These are phyloP conservation scores for Aspergillus uvarum DNA, from an alignment of 2,329 filamentous ascomycete species.

Conservation along the genomic window DNA sequence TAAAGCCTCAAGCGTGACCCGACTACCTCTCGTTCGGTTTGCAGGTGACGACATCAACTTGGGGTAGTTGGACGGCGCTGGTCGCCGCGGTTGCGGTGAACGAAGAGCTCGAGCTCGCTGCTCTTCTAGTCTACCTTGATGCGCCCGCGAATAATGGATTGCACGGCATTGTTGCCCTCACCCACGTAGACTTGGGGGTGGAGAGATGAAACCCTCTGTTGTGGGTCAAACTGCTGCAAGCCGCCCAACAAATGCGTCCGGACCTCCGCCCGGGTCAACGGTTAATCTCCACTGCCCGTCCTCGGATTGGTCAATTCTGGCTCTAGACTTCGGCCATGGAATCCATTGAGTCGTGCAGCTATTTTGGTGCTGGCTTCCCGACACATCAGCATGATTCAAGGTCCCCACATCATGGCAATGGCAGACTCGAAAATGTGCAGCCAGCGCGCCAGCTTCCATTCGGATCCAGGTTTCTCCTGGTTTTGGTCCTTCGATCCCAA, in stretches of 20 bases:
- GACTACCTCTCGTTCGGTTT: no score
- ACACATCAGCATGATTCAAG: not conserved
- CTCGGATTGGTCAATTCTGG: not conserved
- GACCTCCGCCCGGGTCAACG: not conserved
- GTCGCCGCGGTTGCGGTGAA: no score
- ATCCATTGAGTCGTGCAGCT: not conserved
- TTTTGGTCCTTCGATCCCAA: not conserved
- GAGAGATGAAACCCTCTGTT: no score
- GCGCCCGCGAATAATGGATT: no score
- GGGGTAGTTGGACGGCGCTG: no score
- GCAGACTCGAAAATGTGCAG: not conserved
- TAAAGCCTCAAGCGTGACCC: no score
- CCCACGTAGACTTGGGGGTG: no score
- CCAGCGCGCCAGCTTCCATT: not conserved
- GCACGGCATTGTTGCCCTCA: no score
- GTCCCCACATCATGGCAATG: not conserved
- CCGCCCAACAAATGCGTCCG: not conserved
- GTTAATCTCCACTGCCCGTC: not conserved
- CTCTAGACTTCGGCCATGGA: not conserved
- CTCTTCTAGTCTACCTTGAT: no score
- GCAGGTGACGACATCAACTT: no score
- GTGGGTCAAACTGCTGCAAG: no score
- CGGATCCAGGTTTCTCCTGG: not conserved
- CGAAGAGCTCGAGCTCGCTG: no score
- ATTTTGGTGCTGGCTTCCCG: not conserved